These are phyloP conservation scores for Crepidotus variabilis DNA, from an alignment of 768 basidiomycete genomes.

Conservation along the genomic window DNA sequence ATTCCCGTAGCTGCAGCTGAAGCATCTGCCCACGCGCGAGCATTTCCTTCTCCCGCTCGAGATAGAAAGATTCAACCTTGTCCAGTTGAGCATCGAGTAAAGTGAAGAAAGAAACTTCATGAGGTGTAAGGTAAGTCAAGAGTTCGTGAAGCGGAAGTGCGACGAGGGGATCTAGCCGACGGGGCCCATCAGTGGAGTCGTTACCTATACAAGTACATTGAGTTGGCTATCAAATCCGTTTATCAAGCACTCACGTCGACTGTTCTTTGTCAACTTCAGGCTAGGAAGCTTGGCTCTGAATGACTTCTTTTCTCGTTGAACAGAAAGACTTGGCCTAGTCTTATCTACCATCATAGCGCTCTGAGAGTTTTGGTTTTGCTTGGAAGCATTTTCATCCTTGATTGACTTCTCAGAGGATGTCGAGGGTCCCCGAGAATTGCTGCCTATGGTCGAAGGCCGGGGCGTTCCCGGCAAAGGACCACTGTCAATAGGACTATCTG, in stretches of 20 bases:
- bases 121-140: conserved; percentile 50
- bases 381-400: neutral
- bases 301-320: neutral
- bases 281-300: conserved; percentile 1
- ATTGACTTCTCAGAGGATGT: neutral
- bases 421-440: neutral
- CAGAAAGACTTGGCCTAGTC: neutral
- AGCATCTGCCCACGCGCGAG: conserved; percentile 41
- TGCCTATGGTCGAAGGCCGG: neutral
- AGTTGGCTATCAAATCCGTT: neutral
- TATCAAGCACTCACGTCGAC: conserved; percentile 1
- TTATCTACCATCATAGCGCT: neutral
- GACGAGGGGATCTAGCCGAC: conserved; percentile 17
- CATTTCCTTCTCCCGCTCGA: conserved; percentile 65
- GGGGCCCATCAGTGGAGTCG: neutral
- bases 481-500: neutral
- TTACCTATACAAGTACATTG: neutral
- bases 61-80: conserved; percentile 84
- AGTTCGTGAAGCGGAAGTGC: conserved; percentile 42
- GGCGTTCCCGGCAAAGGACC: neutral
- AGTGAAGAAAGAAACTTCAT: conserved; percentile 71
- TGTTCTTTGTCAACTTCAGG: neutral
- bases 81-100: conserved; percentile 75
- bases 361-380: neutral
- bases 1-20: conserved; percentile 68